phyloP scores from a whole-genome alignment of 2,329 filamentous ascomycete species.

The Xylaria multiplex region DNA sequence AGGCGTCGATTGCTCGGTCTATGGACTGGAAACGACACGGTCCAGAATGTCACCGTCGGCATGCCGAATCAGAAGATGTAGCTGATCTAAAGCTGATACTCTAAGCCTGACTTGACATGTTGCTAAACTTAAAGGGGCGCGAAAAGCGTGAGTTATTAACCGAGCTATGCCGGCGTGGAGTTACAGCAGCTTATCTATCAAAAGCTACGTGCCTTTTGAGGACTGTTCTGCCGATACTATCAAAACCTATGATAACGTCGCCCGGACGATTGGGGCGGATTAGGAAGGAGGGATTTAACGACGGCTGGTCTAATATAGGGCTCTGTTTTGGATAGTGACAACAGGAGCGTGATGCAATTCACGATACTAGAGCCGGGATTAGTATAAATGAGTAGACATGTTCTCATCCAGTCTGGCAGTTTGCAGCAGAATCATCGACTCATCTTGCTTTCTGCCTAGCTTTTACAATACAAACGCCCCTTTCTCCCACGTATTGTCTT shows the following conservation, averaged over 20 bases:
- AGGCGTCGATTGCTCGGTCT: conserved; percentile 34
- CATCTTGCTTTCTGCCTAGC: conserved; percentile 42
- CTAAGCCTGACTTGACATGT: conserved; percentile 19
- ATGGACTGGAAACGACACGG: conserved; percentile 34
- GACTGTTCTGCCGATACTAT: conserved; percentile 28
- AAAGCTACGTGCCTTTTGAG: conserved; percentile 31
- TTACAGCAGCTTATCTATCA: conserved; percentile 26
- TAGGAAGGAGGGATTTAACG: conserved; percentile 41
- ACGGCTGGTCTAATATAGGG: conserved; percentile 30
- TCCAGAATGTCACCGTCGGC: conserved; percentile 28
- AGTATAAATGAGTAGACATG: conserved; percentile 42
- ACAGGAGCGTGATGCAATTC: conserved; percentile 36
- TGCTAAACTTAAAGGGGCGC: conserved; percentile 22
- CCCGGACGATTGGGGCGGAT: conserved; percentile 36
- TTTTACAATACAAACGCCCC: conserved; percentile 39
- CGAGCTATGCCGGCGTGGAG: conserved; percentile 13
- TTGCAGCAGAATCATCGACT: conserved; percentile 29
- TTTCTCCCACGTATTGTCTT: conserved; percentile 42
- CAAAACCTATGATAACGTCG: conserved; percentile 34
- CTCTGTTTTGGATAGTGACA: conserved; percentile 35
- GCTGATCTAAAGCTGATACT: conserved; percentile 29
- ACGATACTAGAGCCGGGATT: conserved; percentile 35
- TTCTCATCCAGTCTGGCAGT: conserved; percentile 39
- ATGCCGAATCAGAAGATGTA: conserved; percentile 37
- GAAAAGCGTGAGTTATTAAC: conserved; percentile 22